Evolutionary conservation across 306 rosid species (phyloP).

Genomic region (Coriaria nepalensis): DNA sequence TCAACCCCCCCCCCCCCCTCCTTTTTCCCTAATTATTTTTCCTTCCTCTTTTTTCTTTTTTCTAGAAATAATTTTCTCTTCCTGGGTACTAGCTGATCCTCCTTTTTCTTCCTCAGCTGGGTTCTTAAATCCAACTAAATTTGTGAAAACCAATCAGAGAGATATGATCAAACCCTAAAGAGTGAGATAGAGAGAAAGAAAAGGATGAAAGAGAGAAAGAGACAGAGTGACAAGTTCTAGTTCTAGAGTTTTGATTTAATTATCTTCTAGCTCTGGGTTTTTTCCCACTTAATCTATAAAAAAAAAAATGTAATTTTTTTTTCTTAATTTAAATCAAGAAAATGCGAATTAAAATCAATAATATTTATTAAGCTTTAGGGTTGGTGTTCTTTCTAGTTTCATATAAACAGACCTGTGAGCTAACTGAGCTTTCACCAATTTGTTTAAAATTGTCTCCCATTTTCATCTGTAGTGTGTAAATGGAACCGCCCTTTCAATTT

Average conservation of each 20-base stretch:
- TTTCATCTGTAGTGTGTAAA: neutral
- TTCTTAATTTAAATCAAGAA: conserved; percentile 28
- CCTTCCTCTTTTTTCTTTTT: conserved; percentile 15
- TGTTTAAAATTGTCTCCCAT: conserved; percentile 11
- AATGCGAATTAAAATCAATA: conserved; percentile 2
- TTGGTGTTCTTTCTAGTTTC: conserved; percentile 48
- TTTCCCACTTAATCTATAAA: neutral
- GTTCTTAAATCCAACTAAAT: conserved; percentile 39
- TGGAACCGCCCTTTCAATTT: no score
- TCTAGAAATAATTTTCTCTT: conserved; percentile 11
- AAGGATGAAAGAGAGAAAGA: conserved; percentile 10
- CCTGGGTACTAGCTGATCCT: conserved; percentile 26
- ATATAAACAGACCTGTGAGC: conserved; percentile 18
- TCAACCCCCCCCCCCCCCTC: conserved; percentile 52
- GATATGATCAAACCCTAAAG: conserved; percentile 25
- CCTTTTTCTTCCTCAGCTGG: conserved; percentile 33
- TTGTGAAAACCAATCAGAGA: conserved; percentile 37
- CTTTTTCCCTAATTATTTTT: conserved; percentile 84
- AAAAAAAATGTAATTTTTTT: no score
- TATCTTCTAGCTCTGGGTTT: conserved; percentile 13
- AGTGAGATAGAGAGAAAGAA: conserved; percentile 15
- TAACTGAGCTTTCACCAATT: neutral
- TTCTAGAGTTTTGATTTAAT: conserved; percentile 2
- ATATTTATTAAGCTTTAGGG: conserved; percentile 19
- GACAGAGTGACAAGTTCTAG: conserved; percentile 1